Evolutionary conservation across 306 rosid genomes (phyloP).

Genomic region (Mimosa pudica): DNA sequence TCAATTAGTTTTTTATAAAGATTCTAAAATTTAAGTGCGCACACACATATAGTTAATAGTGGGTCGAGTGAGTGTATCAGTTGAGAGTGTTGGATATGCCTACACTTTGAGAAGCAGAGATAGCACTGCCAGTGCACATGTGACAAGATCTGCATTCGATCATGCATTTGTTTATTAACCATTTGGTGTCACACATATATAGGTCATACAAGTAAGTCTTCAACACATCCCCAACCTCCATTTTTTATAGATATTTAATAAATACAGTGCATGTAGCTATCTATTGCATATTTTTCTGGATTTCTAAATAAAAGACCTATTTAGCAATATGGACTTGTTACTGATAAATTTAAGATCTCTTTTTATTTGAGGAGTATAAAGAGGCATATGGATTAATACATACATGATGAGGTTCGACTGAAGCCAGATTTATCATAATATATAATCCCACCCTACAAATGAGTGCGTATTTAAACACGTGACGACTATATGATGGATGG

Average conservation of each 20-base stretch:
- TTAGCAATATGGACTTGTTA: too few relatives aligned
- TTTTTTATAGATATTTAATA: background rate
- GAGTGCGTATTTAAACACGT: background rate
- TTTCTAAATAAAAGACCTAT: too few relatives aligned
- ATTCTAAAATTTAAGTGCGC: background rate
- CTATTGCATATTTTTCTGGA: background rate
- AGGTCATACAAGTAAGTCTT: slow-evolving; percentile 26
- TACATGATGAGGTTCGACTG: background rate
- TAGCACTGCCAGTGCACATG: slow-evolving; percentile 3
- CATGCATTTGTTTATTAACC: slow-evolving; percentile 18
- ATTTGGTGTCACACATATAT: background rate
- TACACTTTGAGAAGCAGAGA: slow-evolving; percentile 35
- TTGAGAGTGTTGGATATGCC: slow-evolving; percentile 20
- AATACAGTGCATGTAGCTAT: background rate
- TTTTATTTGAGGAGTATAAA: too few relatives aligned
- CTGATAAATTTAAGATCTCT: too few relatives aligned
- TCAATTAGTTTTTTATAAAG: background rate
- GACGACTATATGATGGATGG: background rate
- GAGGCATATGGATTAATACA: background rate
- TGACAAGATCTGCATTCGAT: slow-evolving; percentile 35
- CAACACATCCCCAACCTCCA: background rate
- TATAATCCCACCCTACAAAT: background rate
- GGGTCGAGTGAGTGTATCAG: background rate
- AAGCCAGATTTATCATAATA: background rate
- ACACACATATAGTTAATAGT: too few relatives aligned